Base-by-base conservation (phyloP, 169 alveolate species). In the Cryptosporidium sp. region DNA sequence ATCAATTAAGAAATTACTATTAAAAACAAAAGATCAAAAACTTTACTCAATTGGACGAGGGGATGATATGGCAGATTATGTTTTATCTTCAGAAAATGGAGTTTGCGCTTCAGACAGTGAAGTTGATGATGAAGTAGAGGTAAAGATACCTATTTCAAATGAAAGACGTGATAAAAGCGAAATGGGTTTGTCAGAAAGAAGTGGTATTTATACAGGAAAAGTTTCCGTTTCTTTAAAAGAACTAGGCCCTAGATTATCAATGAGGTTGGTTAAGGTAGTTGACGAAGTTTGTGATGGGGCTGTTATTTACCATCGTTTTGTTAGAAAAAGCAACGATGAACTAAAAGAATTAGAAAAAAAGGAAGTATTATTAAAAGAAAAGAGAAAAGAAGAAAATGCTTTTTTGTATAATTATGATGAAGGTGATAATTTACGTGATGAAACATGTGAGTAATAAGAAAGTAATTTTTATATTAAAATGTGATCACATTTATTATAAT, bases 261-360 rank as follows among this genome's bases (percentile, higher is more conserved):
- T 92, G 91, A 58, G 59, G 26, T 68, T 92, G 29, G 71, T 92
- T 43, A 92, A 92, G 86, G 61, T 84, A 7, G 94, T 89, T 16
- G 93, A 92, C 43, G 94, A 92, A 51, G 93, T 92, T 31, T 92
- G 93, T 68, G 84, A 85, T 31, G 95, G 95, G 43, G 89, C 94
- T n/a, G 95, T 93, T 39, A 39, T 67, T 52, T 93, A 86, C 75
- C 95, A 93, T 92, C 59, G 84, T 61, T 93, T 84, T 67, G 93
- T 93, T 21, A 67, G 50, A 68, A 93, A 93, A 85, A 73, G 92
- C n/a, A 75, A 43, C 8, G 93, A 91, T 69, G 95, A 93, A 33
- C 9, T 87, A 9, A 91, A 23, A 12, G 86, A 58, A 41, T 85
- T 92, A 10, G 74, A 86, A 52, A 55, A 51, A 23, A 89, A 84